Evolutionary conservation across 768 basidiomycete genomes (phyloP).

Genomic region (Chalciporus pseudorubinellus): DNA sequence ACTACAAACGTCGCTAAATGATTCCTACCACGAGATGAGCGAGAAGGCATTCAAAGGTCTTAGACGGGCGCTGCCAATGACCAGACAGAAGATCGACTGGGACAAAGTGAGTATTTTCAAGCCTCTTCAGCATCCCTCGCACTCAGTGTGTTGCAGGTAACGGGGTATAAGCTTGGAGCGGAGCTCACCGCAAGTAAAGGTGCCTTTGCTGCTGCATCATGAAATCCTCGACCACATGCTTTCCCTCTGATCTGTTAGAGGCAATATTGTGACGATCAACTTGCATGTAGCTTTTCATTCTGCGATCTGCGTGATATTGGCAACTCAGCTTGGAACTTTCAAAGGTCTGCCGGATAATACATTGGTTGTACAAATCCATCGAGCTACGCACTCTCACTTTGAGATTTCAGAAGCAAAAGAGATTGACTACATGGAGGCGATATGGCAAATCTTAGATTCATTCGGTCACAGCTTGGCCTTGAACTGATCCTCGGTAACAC

Average conservation of each 20-base stretch:
- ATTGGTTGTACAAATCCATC: neutral
- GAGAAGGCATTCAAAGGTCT: slow-evolving; percentile 94
- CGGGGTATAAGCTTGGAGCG: slow-evolving; percentile 71
- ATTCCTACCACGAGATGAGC: slow-evolving; percentile 83
- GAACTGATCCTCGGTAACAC: slow-evolving; percentile 92
- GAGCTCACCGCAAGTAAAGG: slow-evolving; percentile 70
- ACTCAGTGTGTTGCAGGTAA: slow-evolving; percentile 35
- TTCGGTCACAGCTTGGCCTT: slow-evolving; percentile 40
- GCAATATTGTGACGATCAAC: slow-evolving; percentile 3
- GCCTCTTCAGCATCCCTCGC: neutral
- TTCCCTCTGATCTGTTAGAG: neutral
- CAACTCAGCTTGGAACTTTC: neutral
- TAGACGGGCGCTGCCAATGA: slow-evolving; percentile 86
- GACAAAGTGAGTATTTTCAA: slow-evolving; percentile 59
- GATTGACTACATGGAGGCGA: neutral
- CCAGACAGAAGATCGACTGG: slow-evolving; percentile 94
- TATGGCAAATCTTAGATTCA: neutral
- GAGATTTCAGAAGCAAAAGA: neutral
- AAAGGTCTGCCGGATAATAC: neutral
- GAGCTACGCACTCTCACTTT: neutral
- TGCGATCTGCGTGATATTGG: neutral
- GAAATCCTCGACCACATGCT: neutral
- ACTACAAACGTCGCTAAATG: slow-evolving; percentile 77
- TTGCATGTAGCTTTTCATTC: neutral
- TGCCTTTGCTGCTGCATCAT: slow-evolving; percentile 38